Conservation (phyloP, 352 stramenopile species). For the Paralagenidium karlingii region DNA sequence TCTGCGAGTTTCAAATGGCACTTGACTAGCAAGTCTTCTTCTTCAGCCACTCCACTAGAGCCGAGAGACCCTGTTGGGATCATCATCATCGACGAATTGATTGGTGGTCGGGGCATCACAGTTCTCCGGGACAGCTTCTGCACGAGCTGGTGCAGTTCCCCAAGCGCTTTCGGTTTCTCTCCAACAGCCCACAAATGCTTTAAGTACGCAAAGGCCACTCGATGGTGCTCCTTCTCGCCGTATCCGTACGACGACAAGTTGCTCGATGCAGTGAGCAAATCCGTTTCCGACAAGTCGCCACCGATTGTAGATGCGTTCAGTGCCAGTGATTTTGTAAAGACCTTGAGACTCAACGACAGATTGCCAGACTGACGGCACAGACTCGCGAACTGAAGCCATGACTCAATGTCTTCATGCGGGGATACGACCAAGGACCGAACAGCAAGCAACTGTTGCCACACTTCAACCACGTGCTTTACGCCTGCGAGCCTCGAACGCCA, state of each 20-base stretch:
- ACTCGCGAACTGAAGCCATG: conserved; percentile 89
- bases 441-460: conserved; percentile 91
- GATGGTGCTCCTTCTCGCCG: conserved; percentile 82
- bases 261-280: neutral
- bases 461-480: conserved; percentile 85
- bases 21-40: conserved; percentile 70
- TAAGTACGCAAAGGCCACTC: conserved; percentile 90
- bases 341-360: conserved; percentile 66
- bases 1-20: conserved; percentile 74
- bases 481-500: conserved; percentile 72
- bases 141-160: conserved; percentile 75
- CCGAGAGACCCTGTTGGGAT: neutral
- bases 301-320: conserved; percentile 31
- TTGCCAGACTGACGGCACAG: conserved; percentile 85
- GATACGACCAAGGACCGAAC: conserved; percentile 83
- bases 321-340: conserved; percentile 72
- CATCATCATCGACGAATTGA: conserved; percentile 2
- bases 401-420: conserved; percentile 81
- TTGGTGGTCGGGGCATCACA: conserved; percentile 1
- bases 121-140: conserved; percentile 63
- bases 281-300: conserved; percentile 8
- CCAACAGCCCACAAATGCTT: conserved; percentile 91
- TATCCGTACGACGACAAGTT: conserved; percentile 29
- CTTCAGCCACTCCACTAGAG: conserved; percentile 5
- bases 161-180: conserved; percentile 80